A percentile compares a stretch with the other conserved stretches of the same genome.
Evolutionary conservation across 495 filamentous ascomycete species (phyloP).

Genomic region (Stereocaulon alpinum): DNA sequence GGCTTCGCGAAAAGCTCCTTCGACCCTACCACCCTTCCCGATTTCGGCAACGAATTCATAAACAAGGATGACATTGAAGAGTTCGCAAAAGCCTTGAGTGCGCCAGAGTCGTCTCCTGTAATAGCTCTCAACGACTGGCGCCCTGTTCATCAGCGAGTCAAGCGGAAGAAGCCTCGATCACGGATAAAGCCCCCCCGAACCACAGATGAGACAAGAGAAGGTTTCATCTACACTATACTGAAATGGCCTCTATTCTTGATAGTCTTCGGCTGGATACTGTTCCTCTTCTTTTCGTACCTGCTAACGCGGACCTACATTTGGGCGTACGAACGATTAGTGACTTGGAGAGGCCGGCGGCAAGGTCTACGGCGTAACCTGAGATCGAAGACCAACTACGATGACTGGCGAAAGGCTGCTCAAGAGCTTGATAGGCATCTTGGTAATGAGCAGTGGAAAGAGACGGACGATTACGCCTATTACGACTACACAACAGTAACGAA

Average conservation of each 20-base stretch:
- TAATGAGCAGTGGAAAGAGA: slow-evolving; percentile 75
- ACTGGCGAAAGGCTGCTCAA: slow-evolving; percentile 71
- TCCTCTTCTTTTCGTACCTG: slow-evolving; percentile 59
- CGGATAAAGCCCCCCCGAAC: slow-evolving; percentile 35
- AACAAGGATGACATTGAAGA: slow-evolving; percentile 39
- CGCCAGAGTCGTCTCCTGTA: slow-evolving; percentile 41
- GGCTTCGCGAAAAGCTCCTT: slow-evolving; percentile 23
- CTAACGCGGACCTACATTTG: slow-evolving; percentile 81
- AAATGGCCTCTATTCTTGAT: slow-evolving; percentile 84
- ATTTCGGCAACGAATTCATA: slow-evolving; percentile 58
- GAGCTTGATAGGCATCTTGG: slow-evolving; percentile 74
- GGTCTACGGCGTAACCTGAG: slow-evolving; percentile 57
- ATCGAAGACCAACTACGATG: slow-evolving; percentile 58
- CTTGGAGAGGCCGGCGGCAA: slow-evolving; percentile 58
- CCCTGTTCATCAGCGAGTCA: slow-evolving; percentile 59
- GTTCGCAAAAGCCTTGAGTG: slow-evolving; percentile 42
- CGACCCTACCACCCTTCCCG: slow-evolving; percentile 44
- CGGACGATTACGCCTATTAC: slow-evolving; percentile 90
- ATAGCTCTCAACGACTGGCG: slow-evolving; percentile 79
- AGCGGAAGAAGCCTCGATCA: slow-evolving; percentile 34
- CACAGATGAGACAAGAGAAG: slow-evolving; percentile 89
- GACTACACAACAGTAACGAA: slow-evolving; percentile 70
- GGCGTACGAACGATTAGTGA: slow-evolving; percentile 61
- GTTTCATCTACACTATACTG: slow-evolving; percentile 73
- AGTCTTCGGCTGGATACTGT: slow-evolving; percentile 69